phyloP scores from a whole-genome alignment of 139 green algal species.

The Penium margaritaceum region DNA sequence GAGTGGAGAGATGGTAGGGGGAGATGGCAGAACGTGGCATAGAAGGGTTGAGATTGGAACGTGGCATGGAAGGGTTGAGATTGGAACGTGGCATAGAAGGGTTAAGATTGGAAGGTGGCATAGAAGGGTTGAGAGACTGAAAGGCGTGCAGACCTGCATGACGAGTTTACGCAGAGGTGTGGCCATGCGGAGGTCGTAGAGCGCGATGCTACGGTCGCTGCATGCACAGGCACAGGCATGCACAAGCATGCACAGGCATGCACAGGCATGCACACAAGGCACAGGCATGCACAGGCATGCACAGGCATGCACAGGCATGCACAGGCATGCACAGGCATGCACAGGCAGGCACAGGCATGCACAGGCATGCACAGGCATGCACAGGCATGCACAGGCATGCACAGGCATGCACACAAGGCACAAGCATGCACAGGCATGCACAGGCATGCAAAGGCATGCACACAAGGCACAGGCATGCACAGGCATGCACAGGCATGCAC shows the following conservation, averaged over 20 bases:
- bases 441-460: too few relatives aligned
- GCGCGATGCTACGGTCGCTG: constrained; percentile 75
- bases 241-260: not conserved
- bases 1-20: too few relatives aligned
- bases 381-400: not conserved
- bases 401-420: not conserved
- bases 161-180: constrained; percentile 83
- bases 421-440: too few relatives aligned
- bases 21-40: too few relatives aligned
- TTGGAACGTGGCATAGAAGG: too few relatives aligned
- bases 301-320: constrained; percentile 8
- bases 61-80: too few relatives aligned
- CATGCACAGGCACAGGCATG: too few relatives aligned
- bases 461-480: too few relatives aligned
- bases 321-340: not conserved
- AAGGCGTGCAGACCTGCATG: constrained; percentile 61
- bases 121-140: too few relatives aligned
- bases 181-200: constrained; percentile 85
- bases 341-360: not conserved
- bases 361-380: not conserved
- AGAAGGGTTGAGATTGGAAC: too few relatives aligned
- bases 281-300: not conserved
- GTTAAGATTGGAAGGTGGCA: too few relatives aligned
- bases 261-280: not conserved
- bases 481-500: too few relatives aligned